Conservation (phyloP, 306 rosid genomes). For the Lathyrus aphaca region DNA sequence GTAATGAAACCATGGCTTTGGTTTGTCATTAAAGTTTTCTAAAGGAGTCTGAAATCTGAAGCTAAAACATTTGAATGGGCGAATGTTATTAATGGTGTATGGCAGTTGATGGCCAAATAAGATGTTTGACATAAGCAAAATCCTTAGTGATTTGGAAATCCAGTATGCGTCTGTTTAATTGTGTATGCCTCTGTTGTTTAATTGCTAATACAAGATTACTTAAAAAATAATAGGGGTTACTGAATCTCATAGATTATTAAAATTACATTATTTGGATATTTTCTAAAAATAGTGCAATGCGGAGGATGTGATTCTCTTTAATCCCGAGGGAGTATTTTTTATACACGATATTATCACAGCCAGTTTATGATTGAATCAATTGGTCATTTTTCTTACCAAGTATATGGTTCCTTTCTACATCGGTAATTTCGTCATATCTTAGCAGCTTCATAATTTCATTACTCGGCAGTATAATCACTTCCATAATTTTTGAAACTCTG, state of each 20-base stretch:
- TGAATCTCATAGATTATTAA: not conserved
- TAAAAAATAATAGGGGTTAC: not conserved
- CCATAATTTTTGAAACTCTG: not conserved
- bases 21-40: conserved; percentile 9
- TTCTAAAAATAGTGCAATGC: too few relatives aligned
- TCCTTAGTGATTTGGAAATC: not conserved
- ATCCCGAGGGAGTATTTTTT: not conserved
- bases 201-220: not conserved
- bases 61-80: conserved; percentile 11
- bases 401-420: not conserved
- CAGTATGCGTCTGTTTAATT: not conserved
- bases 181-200: not conserved
- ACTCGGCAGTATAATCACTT: not conserved
- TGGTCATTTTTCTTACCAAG: conserved; percentile 10
- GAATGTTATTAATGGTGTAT: conserved; percentile 1
- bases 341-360: conserved; percentile 10
- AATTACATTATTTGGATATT: not conserved
- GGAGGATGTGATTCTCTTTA: not conserved
- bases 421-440: not conserved
- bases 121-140: not conserved
- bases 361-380: not conserved
- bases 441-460: not conserved
- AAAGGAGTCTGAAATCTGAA: not conserved
- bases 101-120: not conserved
- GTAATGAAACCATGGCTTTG: conserved; percentile 8